Percentiles rank a stretch among this genome's conserved stretches.
phyloP scores from a whole-genome alignment of 805 yeast genomes.

The Candida odintsovae region DNA sequence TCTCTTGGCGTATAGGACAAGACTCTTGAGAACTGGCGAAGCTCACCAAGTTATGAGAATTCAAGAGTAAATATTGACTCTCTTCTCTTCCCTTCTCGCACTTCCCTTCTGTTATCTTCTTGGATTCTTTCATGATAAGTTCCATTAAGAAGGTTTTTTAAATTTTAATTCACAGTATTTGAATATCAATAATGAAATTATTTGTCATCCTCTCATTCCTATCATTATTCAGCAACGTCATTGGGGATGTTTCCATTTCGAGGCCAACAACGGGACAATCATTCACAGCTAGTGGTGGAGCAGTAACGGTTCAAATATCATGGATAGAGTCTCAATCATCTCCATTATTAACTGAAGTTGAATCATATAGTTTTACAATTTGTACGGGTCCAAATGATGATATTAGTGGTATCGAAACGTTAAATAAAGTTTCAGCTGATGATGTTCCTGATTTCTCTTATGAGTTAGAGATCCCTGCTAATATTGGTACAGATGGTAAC shows the following conservation, averaged over 20 bases:
- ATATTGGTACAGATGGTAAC: constrained; percentile 56
- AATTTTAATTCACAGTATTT: neutral
- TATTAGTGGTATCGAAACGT: constrained; percentile 35
- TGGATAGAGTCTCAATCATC: constrained; percentile 54
- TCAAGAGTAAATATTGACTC: no score
- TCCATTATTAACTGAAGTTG: constrained; percentile 41
- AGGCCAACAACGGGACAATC: constrained; percentile 19
- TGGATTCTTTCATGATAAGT: no score
- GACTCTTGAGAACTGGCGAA: no score
- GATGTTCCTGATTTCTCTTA: constrained; percentile 28
- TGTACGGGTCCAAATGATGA: constrained; percentile 64
- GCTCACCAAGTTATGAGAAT: no score
- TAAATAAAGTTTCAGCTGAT: constrained; percentile 25
- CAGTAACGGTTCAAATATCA: constrained; percentile 24
- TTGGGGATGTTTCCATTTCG: constrained; percentile 25
- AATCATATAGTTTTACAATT: constrained; percentile 44
- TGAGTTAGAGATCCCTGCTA: constrained; percentile 37
- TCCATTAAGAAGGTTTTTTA: no score
- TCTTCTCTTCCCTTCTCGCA: no score
- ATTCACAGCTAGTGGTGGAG: constrained; percentile 19
- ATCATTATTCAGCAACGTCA: neutral
- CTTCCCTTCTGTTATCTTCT: no score
- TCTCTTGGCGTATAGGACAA: no score
- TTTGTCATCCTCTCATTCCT: neutral
- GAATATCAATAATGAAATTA: neutral